Evolutionary conservation across 73 alveolate genomes (phyloP).

Genomic region (Paramecium octaurelia): DNA sequence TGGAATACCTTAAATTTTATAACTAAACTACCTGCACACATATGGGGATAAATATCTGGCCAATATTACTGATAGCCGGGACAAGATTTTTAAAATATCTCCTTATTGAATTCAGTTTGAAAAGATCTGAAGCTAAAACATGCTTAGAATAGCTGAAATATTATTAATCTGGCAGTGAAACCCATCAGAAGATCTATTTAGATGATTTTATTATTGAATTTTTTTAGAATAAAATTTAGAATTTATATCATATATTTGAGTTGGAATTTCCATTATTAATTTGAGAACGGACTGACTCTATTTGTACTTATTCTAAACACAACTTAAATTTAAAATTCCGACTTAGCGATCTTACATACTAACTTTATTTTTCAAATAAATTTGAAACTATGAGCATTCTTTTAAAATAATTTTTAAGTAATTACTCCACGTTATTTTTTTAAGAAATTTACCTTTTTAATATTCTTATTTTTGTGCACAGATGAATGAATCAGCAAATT

Average conservation of each 20-base stretch:
- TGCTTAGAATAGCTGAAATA: neutral
- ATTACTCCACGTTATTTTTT: too few relatives aligned
- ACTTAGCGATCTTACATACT: too few relatives aligned
- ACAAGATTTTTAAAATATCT: neutral
- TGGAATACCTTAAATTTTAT: neutral
- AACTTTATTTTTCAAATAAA: too few relatives aligned
- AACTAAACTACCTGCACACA: neutral
- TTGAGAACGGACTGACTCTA: too few relatives aligned
- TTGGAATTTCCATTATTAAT: too few relatives aligned
- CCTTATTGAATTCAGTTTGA: neutral
- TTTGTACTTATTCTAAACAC: too few relatives aligned
- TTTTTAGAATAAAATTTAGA: neutral
- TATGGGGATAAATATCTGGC: neutral
- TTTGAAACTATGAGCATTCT: too few relatives aligned
- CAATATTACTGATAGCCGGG: neutral
- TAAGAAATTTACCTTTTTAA: too few relatives aligned
- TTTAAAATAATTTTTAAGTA: too few relatives aligned
- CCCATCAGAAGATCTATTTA: neutral
- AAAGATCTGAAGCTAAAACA: neutral
- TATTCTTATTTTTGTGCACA: too few relatives aligned
- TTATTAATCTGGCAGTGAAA: neutral
- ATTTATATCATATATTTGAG: neutral
- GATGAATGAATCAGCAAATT: too few relatives aligned
- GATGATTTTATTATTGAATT: neutral
- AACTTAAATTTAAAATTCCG: too few relatives aligned